phyloP scores from a whole-genome alignment of 345 rosid genomes.

The Linum lewisii region DNA sequence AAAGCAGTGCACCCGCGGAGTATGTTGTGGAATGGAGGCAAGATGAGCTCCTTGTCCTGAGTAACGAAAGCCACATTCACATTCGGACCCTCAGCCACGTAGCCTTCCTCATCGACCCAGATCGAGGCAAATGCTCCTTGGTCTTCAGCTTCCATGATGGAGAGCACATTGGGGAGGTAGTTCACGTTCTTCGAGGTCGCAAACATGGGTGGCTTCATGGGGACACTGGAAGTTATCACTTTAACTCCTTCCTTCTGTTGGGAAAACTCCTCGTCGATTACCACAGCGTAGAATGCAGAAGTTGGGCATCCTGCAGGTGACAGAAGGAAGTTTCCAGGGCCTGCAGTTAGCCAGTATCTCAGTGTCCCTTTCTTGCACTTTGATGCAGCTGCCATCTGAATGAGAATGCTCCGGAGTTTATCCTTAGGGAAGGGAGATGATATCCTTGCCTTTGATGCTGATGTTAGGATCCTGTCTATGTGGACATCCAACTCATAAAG shows the following conservation, averaged over 20 bases:
- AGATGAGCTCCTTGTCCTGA: slow-evolving; percentile 39
- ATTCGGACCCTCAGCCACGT: slow-evolving; percentile 57
- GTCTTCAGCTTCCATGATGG: slow-evolving; percentile 63
- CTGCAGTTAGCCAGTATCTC: slow-evolving; percentile 57
- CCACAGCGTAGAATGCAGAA: slow-evolving; percentile 64
- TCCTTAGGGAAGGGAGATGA: slow-evolving; percentile 49
- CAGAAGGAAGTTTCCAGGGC: slow-evolving; percentile 62
- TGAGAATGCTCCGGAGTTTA: slow-evolving; percentile 49
- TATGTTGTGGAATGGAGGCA: slow-evolving; percentile 55
- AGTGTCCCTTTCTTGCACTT: slow-evolving; percentile 52
- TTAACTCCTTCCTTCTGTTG: slow-evolving; percentile 52
- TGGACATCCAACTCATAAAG: slow-evolving; percentile 60
- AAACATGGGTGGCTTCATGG: slow-evolving; percentile 46
- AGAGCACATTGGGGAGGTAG: slow-evolving; percentile 53
- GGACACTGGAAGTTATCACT: slow-evolving; percentile 50
- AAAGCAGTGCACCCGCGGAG: slow-evolving; percentile 62
- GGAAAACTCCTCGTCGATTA: slow-evolving; percentile 37
- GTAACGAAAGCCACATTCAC: slow-evolving; percentile 57
- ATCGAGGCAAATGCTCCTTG: slow-evolving; percentile 47
- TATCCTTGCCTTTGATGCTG: slow-evolving; percentile 49
- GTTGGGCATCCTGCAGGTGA: slow-evolving; percentile 48
- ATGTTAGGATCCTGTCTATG: slow-evolving; percentile 50
- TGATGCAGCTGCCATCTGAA: slow-evolving; percentile 43
- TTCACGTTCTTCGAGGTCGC: slow-evolving; percentile 58
- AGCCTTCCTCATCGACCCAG: slow-evolving; percentile 56